phyloP scores from a whole-genome alignment of 2,329 filamentous ascomycete species.

The Rutstroemia sp. region DNA sequence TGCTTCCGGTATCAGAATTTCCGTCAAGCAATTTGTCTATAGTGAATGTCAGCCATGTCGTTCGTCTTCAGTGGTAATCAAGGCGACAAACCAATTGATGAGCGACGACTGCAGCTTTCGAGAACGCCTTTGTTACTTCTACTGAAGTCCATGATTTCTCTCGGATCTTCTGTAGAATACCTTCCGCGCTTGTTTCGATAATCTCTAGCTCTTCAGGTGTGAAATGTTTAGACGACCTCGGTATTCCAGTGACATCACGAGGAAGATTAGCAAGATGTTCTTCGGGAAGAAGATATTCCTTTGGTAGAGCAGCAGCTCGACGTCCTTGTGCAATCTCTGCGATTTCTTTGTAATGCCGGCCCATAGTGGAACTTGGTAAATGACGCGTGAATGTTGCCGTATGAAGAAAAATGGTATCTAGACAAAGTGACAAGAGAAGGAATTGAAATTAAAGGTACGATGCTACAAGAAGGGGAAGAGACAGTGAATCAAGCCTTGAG shows the following conservation, averaged over 20 bases:
- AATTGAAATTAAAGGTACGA: no score
- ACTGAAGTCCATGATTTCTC: conserved; percentile 18
- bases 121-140: conserved; percentile 38
- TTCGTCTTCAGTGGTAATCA: neutral
- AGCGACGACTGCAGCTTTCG: conserved; percentile 41
- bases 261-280: conserved; percentile 19
- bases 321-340: conserved; percentile 31
- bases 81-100: conserved; percentile 35
- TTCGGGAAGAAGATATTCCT: conserved; percentile 25
- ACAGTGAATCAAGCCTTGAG: neutral
- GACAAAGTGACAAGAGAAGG: no score
- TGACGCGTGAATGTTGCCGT: neutral
- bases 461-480: neutral
- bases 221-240: conserved; percentile 6
- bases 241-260: conserved; percentile 4
- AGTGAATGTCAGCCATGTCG: neutral
- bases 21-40: conserved; percentile 53
- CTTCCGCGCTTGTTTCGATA: conserved; percentile 23
- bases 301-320: conserved; percentile 27
- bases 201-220: conserved; percentile 15
- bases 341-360: conserved; percentile 31
- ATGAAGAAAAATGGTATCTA: no score
- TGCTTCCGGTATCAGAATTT: conserved; percentile 48
- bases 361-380: conserved; percentile 18
- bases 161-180: conserved; percentile 18